A percentile compares a stretch with the other conserved stretches of the same genome.
Evolutionary conservation across 2,329 filamentous ascomycete species (phyloP).

Genomic region (Trichothecium roseum): DNA sequence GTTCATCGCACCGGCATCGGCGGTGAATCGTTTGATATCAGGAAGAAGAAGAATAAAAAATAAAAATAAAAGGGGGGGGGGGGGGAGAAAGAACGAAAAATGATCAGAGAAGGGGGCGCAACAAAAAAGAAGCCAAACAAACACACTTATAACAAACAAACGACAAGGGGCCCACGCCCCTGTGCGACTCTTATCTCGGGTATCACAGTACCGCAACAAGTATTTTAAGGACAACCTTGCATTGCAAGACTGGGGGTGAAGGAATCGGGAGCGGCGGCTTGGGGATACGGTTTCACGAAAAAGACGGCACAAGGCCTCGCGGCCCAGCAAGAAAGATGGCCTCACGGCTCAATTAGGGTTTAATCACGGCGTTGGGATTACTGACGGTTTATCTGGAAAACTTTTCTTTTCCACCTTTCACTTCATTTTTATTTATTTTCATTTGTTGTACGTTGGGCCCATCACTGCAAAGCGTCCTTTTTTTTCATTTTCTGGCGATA

Average conservation of each 20-base stretch:
- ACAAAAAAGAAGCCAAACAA: too few relatives aligned
- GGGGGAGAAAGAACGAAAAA: too few relatives aligned
- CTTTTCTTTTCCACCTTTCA: constrained; percentile 2
- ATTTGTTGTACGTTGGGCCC: background rate
- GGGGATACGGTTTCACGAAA: background rate
- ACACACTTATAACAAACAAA: too few relatives aligned
- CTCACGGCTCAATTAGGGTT: constrained; percentile 13
- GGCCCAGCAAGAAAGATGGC: constrained; percentile 16
- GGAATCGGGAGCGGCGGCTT: too few relatives aligned
- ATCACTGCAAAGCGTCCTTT: background rate
- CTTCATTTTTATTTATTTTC: background rate
- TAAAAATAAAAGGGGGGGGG: background rate
- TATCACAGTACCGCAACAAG: too few relatives aligned
- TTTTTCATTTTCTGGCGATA: background rate
- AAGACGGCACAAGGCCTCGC: constrained; percentile 13
- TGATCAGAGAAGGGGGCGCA: too few relatives aligned
- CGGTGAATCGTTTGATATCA: background rate
- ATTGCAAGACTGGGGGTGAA: background rate
- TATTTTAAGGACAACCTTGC: background rate
- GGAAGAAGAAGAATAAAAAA: constrained; percentile 2
- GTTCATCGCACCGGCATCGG: constrained; percentile 19
- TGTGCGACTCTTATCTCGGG: too few relatives aligned
- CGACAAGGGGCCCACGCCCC: too few relatives aligned
- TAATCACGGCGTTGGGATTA: background rate
- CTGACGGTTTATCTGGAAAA: background rate